These are phyloP conservation scores for Termitomyces sp. DNA, from an alignment of 768 basidiomycete species.

Conservation along the genomic window DNA sequence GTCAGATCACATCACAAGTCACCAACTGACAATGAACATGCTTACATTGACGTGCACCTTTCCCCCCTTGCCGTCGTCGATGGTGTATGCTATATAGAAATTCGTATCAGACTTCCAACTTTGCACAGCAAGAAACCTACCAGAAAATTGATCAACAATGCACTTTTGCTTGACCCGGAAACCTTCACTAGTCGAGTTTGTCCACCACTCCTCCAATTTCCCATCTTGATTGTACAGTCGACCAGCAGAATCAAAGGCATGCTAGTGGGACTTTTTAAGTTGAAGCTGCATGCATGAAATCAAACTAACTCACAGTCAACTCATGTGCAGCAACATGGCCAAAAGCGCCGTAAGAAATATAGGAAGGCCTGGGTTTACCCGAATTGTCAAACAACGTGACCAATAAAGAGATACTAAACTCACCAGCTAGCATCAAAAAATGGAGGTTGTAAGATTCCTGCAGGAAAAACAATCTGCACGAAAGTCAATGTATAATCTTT, in stretches of 20 bases:
- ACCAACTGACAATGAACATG: constrained; percentile 17
- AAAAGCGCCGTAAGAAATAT: constrained; percentile 89
- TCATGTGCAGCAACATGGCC: constrained; percentile 93
- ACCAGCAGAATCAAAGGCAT: constrained; percentile 89
- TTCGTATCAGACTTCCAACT: not conserved
- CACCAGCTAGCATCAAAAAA: constrained; percentile 85
- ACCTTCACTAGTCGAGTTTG: constrained; percentile 76
- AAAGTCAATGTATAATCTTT: not conserved
- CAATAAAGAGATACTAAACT: constrained; percentile 10
- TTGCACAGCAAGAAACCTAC: constrained; percentile 28
- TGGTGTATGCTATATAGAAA: constrained; percentile 61
- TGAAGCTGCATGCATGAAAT: not conserved
- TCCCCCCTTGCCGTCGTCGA: constrained; percentile 85
- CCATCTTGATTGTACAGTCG: constrained; percentile 89
- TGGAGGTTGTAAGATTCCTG: constrained; percentile 90
- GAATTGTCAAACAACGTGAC: not conserved
- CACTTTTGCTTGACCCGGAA: constrained; percentile 85
- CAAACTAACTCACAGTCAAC: constrained; percentile 57
- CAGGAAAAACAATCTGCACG: constrained; percentile 86
- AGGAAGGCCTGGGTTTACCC: constrained; percentile 63
- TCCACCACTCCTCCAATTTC: constrained; percentile 91
- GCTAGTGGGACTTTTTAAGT: constrained; percentile 37
- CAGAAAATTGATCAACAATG: constrained; percentile 89
- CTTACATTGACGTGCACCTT: constrained; percentile 80
- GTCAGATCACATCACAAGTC: not conserved